A percentile compares a stretch with the other conserved stretches of the same genome.
These are phyloP conservation scores for Linum usitatissimum DNA, from an alignment of 345 rosid genomes.

Conservation along the genomic window DNA sequence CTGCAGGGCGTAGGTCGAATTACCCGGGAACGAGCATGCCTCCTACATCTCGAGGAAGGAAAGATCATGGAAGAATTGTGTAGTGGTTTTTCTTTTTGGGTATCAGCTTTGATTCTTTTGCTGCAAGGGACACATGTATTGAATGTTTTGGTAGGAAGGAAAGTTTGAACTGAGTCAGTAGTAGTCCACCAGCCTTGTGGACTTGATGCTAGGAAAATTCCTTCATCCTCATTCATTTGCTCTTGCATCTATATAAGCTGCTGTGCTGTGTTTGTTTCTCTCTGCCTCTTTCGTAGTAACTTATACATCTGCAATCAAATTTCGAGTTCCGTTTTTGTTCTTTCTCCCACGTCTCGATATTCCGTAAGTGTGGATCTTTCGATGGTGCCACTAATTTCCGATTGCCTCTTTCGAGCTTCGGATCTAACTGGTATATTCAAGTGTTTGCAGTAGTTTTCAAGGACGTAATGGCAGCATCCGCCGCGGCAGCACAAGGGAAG, in stretches of 20 bases:
- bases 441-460: background rate
- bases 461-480: background rate
- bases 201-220: slow-evolving; percentile 33
- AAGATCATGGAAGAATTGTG: slow-evolving; percentile 76
- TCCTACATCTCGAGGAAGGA: slow-evolving; percentile 77
- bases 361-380: background rate
- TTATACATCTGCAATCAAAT: slow-evolving; percentile 11
- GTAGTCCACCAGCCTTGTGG: slow-evolving; percentile 56
- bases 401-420: background rate
- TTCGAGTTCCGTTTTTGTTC: slow-evolving; percentile 9
- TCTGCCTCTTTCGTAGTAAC: slow-evolving; percentile 8
- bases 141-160: slow-evolving; percentile 38
- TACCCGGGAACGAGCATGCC: slow-evolving; percentile 59
- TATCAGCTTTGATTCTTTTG: slow-evolving; percentile 22
- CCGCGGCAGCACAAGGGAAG: background rate
- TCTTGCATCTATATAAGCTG: slow-evolving; percentile 38
- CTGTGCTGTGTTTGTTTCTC: slow-evolving; percentile 24
- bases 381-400: too few species aligned
- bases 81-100: slow-evolving; percentile 26
- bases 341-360: slow-evolving; percentile 3
- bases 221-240: slow-evolving; percentile 37
- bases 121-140: slow-evolving; percentile 34
- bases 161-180: slow-evolving; percentile 20
- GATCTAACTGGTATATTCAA: slow-evolving; percentile 8
- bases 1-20: slow-evolving; percentile 71